Evolutionary conservation across 305 asterid genomes (phyloP).

Genomic region (Solanum hybrid): DNA sequence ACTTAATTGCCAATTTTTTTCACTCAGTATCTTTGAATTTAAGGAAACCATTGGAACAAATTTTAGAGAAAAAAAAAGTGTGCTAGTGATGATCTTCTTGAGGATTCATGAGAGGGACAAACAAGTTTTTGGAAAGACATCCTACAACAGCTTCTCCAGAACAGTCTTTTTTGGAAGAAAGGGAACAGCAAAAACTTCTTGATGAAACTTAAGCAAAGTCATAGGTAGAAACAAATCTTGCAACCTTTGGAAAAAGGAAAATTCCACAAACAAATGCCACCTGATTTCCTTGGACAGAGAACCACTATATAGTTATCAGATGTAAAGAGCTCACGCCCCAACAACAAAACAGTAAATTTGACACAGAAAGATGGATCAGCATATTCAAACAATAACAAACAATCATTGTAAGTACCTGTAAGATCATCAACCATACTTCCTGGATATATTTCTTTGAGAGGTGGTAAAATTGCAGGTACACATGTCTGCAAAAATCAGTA

Average conservation of each 20-base stretch:
- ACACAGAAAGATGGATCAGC: neutral
- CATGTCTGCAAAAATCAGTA: slow-evolving; percentile 58
- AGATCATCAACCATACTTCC: slow-evolving; percentile 78
- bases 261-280: neutral
- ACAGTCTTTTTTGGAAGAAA: neutral
- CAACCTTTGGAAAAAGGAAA: neutral
- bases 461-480: slow-evolving; percentile 79
- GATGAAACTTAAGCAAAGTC: neutral
- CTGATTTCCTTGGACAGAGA: neutral
- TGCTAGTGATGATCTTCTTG: neutral
- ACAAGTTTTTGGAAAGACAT: neutral
- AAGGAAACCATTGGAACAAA: neutral
- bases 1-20: neutral
- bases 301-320: neutral
- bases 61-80: neutral
- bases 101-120: neutral
- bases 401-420: slow-evolving; percentile 37
- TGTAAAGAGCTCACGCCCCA: neutral
- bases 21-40: neutral
- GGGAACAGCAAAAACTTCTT: neutral
- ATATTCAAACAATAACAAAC: neutral
- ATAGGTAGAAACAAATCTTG: neutral
- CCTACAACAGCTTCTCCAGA: neutral
- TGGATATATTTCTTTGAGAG: slow-evolving; percentile 78
- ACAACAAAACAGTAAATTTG: neutral